Evolutionary conservation across 2,329 filamentous ascomycete genomes (phyloP).

Genomic region (Epicoccum sorghinum): DNA sequence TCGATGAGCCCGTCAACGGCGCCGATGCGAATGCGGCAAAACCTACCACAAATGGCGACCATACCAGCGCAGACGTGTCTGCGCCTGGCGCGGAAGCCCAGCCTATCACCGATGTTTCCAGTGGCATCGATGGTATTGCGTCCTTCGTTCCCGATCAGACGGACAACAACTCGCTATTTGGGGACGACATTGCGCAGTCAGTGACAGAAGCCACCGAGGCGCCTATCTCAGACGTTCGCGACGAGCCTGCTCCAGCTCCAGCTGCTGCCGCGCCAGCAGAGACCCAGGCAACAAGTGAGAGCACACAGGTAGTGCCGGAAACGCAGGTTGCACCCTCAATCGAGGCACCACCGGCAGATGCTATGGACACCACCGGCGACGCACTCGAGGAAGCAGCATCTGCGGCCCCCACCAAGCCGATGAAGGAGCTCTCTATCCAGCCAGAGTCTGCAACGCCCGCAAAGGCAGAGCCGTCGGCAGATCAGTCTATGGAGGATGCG

Average conservation of each 20-base stretch:
- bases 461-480: slow-evolving; percentile 28
- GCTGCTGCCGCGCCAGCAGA: slow-evolving; percentile 7
- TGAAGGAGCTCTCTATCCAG: slow-evolving; percentile 41
- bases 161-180: slow-evolving; percentile 50
- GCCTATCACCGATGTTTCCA: slow-evolving; percentile 50
- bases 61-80: slow-evolving; percentile 28
- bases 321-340: slow-evolving; percentile 29
- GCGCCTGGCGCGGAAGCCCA: slow-evolving; percentile 40
- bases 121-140: slow-evolving; percentile 52
- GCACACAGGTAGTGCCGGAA: slow-evolving; percentile 40
- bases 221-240: slow-evolving; percentile 44
- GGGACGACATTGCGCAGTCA: slow-evolving; percentile 35
- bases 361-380: slow-evolving; percentile 37
- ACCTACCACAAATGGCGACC: slow-evolving; percentile 41
- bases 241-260: slow-evolving; percentile 32
- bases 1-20: slow-evolving; percentile 38
- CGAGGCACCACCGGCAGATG: slow-evolving; percentile 25
- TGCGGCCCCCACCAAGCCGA: slow-evolving; percentile 39
- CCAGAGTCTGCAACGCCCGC: slow-evolving; percentile 18
- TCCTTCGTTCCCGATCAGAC: slow-evolving; percentile 51
- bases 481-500: slow-evolving; percentile 49
- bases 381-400: slow-evolving; percentile 18
- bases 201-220: slow-evolving; percentile 51
- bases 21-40: slow-evolving; percentile 22
- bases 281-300: slow-evolving; percentile 24